A percentile compares a stretch with the other conserved stretches of the same genome.
phyloP scores from a whole-genome alignment of 2,329 filamentous ascomycete species.

The Exophiala xenobiotica region DNA sequence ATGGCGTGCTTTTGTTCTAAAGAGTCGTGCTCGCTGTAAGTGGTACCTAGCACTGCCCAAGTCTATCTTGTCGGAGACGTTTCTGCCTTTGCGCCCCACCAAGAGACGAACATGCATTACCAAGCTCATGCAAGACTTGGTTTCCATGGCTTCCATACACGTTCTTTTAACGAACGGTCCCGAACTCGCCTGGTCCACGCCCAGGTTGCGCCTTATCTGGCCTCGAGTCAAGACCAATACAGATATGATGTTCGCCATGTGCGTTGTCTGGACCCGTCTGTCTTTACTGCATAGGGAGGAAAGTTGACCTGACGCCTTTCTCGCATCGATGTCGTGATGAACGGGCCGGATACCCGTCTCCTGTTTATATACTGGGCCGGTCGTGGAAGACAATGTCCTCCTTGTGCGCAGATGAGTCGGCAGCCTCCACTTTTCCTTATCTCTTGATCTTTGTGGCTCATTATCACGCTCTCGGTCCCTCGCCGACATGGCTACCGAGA shows the following conservation, averaged over 20 bases:
- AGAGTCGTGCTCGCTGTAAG: conserved; percentile 6
- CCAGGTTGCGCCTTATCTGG: too few species aligned
- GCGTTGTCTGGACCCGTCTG: not conserved
- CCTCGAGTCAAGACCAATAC: not conserved
- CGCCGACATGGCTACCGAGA: conserved; percentile 2
- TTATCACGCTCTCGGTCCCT: too few species aligned
- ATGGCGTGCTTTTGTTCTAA: conserved; percentile 12
- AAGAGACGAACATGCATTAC: too few species aligned
- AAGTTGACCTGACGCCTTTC: not conserved
- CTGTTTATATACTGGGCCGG: not conserved
- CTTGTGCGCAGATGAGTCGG: not conserved
- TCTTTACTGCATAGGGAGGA: not conserved
- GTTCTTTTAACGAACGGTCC: too few species aligned
- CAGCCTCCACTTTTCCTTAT: too few species aligned
- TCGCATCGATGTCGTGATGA: not conserved
- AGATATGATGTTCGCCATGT: not conserved
- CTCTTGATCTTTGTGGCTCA: too few species aligned
- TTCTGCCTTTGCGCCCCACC: too few species aligned
- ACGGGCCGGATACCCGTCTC: not conserved
- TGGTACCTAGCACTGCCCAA: not conserved
- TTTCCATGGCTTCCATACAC: not conserved
- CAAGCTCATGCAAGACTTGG: too few species aligned
- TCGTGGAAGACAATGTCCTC: not conserved
- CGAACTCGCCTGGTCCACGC: too few species aligned
- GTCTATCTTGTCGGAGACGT: not conserved